phyloP scores from a whole-genome alignment of 83 land plant genomes.

The Thuja plicata region DNA sequence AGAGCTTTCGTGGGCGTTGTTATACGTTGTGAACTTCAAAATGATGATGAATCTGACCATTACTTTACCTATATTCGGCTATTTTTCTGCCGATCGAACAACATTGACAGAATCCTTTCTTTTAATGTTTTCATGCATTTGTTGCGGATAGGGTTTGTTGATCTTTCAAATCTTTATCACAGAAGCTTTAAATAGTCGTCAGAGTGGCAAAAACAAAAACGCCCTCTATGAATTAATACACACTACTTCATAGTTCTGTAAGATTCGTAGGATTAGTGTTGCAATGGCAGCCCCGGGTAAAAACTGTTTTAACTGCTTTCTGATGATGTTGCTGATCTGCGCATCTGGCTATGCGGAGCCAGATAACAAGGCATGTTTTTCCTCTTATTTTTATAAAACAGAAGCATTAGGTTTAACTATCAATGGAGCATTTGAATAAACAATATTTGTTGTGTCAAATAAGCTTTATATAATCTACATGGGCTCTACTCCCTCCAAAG shows the following conservation, averaged over 20 bases:
- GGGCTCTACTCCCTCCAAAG: neutral
- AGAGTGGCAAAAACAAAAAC: neutral
- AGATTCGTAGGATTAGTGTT: neutral
- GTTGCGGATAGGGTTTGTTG: too few relatives aligned
- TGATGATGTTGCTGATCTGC: neutral
- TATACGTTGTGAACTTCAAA: too few relatives aligned
- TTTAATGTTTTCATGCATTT: too few relatives aligned
- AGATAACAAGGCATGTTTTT: neutral
- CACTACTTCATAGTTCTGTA: neutral
- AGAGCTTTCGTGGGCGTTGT: too few relatives aligned
- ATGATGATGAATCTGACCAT: too few relatives aligned
- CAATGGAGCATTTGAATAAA: neutral
- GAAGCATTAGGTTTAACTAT: neutral
- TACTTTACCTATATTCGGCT: too few relatives aligned
- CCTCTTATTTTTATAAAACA: too few relatives aligned
- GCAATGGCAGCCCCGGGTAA: neutral
- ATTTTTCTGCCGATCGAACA: too few relatives aligned
- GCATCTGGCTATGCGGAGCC: neutral
- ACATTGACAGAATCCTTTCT: too few relatives aligned
- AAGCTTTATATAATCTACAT: neutral
- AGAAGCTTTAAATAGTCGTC: too few relatives aligned
- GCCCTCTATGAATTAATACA: neutral
- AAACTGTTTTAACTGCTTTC: neutral
- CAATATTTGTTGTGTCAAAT: neutral
- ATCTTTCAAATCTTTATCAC: too few relatives aligned